Evolutionary conservation across 768 basidiomycete genomes (phyloP).

Genomic region (Leccinum uliginosum): DNA sequence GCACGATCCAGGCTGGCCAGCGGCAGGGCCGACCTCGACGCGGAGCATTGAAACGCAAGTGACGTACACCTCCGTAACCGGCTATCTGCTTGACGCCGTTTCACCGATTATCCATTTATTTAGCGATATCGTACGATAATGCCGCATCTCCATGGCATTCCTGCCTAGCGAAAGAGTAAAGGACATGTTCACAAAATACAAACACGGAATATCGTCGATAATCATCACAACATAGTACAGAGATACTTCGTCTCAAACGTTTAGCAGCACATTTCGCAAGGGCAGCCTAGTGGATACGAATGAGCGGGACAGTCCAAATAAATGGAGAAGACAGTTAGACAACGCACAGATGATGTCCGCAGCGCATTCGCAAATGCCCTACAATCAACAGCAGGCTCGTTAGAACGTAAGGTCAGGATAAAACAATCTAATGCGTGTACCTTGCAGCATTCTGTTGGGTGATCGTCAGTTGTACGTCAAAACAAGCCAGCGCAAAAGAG

Average conservation of each 20-base stretch:
- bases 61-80: neutral
- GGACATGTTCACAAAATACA: slow-evolving; percentile 8
- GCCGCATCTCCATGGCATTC: neutral
- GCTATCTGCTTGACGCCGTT: neutral
- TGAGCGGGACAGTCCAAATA: neutral
- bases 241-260: neutral
- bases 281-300: slow-evolving; percentile 51
- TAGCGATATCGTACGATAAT: neutral
- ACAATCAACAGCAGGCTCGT: neutral
- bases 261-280: slow-evolving; percentile 76
- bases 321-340: neutral
- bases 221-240: slow-evolving; percentile 9
- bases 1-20: too few species aligned
- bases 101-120: neutral
- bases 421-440: slow-evolving; percentile 27
- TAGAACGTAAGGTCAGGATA: neutral
- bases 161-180: neutral
- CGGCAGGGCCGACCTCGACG: too few species aligned
- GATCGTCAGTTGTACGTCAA: neutral
- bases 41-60: neutral
- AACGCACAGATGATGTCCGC: slow-evolving; percentile 69
- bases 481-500: neutral
- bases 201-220: slow-evolving; percentile 1
- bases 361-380: slow-evolving; percentile 69
- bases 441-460: slow-evolving; percentile 60